Evolutionary conservation across 2,329 filamentous ascomycete genomes (phyloP), one percentile per base, ranked within the genome.

Genomic region (Simplicillium aogashimaense): DNA sequence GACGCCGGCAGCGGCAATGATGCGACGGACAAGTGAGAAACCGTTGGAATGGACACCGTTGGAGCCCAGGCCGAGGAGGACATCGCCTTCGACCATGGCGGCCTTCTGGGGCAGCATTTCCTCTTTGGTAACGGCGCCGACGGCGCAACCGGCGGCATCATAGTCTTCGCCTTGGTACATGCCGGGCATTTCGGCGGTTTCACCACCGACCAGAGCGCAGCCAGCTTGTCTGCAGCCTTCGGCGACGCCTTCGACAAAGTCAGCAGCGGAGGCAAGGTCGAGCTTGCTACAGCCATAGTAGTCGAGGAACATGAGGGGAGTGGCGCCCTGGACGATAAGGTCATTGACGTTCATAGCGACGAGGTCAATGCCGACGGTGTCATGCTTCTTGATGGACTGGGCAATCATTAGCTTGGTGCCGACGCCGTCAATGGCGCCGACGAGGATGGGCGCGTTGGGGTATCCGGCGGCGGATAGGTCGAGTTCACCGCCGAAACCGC

Each of bases 301-400:
- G 68, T 98, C 92, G 46, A 97, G 80, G 74, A 98, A 97, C 72
- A 92, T 92, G 48, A 97, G 73, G 2, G 92, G 89, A 51, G 92
- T 86, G 11, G 92, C 92, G 40, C 92, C 92, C 66, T 97, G 89
- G 8, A 97, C 92, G 38, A 98, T 82, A 0, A 98, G 74, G 56
- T 98, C 92, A 61, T 98, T 98, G 57, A 97, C 92, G 61, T 95
- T 97, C 90, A 97, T 97, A 50, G 92, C 92, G 4, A 98, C 92
- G 29, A 98, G 76, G 58, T 98, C 92, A 52, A 98, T 88, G 45
- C 92, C 92, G 10, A 98, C 90, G 3, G 89, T 95, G 61, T 90
- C 81, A 64, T 95, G 92, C 65, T 94, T 87, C 52, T 80, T 75
- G 67, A 94, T 85, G 11, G 80, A 77, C 58, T 95, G 90, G 0